Base-by-base conservation (phyloP, 495 filamentous ascomycete species). In the Penicillium waksmanii region DNA sequence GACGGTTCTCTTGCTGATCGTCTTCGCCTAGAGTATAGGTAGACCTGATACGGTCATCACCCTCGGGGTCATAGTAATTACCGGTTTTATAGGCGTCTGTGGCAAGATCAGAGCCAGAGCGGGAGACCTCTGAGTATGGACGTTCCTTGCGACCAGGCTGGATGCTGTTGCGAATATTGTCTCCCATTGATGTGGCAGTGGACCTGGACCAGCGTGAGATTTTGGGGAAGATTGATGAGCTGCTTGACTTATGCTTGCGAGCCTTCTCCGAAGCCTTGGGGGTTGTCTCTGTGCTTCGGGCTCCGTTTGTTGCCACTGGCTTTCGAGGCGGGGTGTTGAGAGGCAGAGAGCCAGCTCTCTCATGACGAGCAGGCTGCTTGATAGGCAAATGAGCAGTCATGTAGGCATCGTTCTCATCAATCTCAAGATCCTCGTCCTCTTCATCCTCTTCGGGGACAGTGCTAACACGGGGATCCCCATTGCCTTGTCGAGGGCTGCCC, bases 141-240 rank as follows among this genome's bases (percentile, higher is more conserved):
- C 79, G 80, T 51, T 83, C 77, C 51, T 81, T 80, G 40, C 77
- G 77, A 17, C 66, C 66, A 12, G 76, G 71, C 57, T 81, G 78
- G 25, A 78, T 73, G 66, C 77, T 85, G 64, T 78, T 81, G 57
- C 83, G 78, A 61, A 79, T 76, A 49, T 80, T 78, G 62, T 84
- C 77, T 13, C 81, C 83, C 58, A 81, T 79, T n/a, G 89, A 88
- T 3, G 96, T 95, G 21, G 93, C 83, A 5, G 95, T 98, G 19
- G 95, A 97, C 74, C 95, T 93, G 4, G 94, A 97, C 95, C 95
- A 99, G 33, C 95, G 86, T 12, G 96, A 98, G 57, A 97, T 90
- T 74, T 93, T 96, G 23, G 92, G 91, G 76, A 93, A 95, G 70
- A 96, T 87, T 4, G 91, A 95, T 13, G 92, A 94, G 65, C 84